phyloP scores from a whole-genome alignment of 495 filamentous ascomycete genomes.

The Hypomontagnella submonticulosa region DNA sequence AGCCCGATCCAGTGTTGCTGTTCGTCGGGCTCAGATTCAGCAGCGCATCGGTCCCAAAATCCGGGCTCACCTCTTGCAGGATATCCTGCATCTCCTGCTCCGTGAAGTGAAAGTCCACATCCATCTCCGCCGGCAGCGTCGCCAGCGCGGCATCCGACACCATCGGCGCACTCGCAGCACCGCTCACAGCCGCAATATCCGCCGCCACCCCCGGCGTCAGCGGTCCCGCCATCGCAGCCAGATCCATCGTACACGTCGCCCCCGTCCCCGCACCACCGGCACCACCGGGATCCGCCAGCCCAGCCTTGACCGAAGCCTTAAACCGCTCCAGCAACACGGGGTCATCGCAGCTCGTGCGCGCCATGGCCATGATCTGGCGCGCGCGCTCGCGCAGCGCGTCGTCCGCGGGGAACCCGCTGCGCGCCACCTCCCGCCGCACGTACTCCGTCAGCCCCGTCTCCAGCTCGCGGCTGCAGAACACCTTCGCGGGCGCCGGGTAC shows the following conservation, averaged over 20 bases:
- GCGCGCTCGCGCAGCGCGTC: slow-evolving; percentile 53
- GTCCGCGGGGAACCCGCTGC: slow-evolving; percentile 53
- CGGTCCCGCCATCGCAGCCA: neutral
- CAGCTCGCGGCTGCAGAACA: slow-evolving; percentile 66
- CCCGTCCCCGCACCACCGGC: slow-evolving; percentile 1
- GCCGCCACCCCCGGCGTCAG: slow-evolving; percentile 25
- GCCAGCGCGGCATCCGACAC: slow-evolving; percentile 17
- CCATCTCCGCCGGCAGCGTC: slow-evolving; percentile 37
- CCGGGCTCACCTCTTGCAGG: slow-evolving; percentile 48
- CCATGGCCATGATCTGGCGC: slow-evolving; percentile 55
- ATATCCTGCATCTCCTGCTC: slow-evolving; percentile 54
- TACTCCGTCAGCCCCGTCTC: slow-evolving; percentile 59
- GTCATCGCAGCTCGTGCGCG: slow-evolving; percentile 61
- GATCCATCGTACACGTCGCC: neutral
- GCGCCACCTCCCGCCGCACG: slow-evolving; percentile 46
- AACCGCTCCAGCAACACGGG: slow-evolving; percentile 59
- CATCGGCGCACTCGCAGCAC: neutral
- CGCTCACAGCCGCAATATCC: slow-evolving; percentile 23
- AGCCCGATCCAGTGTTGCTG: slow-evolving; percentile 6
- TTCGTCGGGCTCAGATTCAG: slow-evolving; percentile 12
- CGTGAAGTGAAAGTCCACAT: slow-evolving; percentile 48
- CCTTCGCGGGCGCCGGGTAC: slow-evolving; percentile 52
- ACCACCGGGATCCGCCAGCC: slow-evolving; percentile 9
- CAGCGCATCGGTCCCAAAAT: slow-evolving; percentile 19
- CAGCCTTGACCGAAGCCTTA: slow-evolving; percentile 49